Conservation (phyloP, 2,329 filamentous ascomycete genomes). For the Cryphonectria radicalis region DNA sequence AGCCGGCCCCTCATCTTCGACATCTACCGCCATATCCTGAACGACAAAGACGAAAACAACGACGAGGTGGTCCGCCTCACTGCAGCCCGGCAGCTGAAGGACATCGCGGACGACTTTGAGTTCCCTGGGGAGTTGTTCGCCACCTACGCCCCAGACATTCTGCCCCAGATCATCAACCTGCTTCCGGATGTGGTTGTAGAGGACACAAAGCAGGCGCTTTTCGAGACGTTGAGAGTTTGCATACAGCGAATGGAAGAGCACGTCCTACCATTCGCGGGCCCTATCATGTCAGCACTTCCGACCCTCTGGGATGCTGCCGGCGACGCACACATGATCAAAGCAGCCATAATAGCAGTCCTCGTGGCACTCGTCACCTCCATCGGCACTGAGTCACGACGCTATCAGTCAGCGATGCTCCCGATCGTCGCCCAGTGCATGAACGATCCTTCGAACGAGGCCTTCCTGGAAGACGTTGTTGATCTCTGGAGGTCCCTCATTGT, state of each 20-base stretch:
- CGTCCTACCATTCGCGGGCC: conserved; percentile 71
- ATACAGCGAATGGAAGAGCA: conserved; percentile 81
- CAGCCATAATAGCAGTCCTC: conserved; percentile 86
- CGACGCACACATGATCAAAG: conserved; percentile 85
- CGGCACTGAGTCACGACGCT: conserved; percentile 75
- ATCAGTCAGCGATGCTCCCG: conserved; percentile 80
- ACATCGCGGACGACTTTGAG: conserved; percentile 81
- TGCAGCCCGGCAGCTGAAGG: conserved; percentile 81
- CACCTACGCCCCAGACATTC: conserved; percentile 74
- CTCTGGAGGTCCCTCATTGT: conserved; percentile 79
- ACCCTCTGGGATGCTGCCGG: conserved; percentile 83
- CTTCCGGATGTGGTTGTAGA: conserved; percentile 78
- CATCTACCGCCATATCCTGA: conserved; percentile 85
- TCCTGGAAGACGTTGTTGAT: conserved; percentile 90
- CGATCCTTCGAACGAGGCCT: conserved; percentile 63
- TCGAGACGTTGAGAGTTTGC: conserved; percentile 82
- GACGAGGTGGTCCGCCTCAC: conserved; percentile 92
- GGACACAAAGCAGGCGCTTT: conserved; percentile 87
- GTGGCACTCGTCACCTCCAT: conserved; percentile 85
- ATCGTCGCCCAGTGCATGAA: conserved; percentile 57
- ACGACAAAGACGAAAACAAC: conserved; percentile 76
- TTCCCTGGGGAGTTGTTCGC: conserved; percentile 76
- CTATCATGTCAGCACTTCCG: conserved; percentile 80
- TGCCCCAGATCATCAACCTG: conserved; percentile 76
- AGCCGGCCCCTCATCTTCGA: conserved; percentile 80